phyloP scores from a whole-genome alignment of 768 basidiomycete species.

The Auriscalpium orientale region DNA sequence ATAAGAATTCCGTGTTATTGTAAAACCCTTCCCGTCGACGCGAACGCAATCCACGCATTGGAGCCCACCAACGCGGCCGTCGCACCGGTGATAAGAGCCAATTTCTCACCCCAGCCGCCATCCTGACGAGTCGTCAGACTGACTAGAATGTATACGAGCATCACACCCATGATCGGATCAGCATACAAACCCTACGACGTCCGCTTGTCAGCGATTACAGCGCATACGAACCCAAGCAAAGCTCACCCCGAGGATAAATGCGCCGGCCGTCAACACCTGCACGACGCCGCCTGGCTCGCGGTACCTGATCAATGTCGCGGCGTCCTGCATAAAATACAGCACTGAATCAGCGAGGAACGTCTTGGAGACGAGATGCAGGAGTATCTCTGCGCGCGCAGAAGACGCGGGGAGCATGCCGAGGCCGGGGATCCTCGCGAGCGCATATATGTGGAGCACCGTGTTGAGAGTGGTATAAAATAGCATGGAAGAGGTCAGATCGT shows the following conservation, averaged over 20 bases:
- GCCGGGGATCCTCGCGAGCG: constrained; percentile 27
- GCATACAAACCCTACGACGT: neutral
- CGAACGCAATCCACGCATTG: too few species aligned
- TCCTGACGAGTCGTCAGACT: neutral
- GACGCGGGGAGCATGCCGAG: constrained; percentile 14
- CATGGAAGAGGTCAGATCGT: constrained; percentile 18
- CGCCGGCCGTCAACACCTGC: neutral
- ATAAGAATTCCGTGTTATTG: too few species aligned
- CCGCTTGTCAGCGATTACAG: neutral
- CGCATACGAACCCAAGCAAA: neutral
- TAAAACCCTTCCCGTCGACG: too few species aligned
- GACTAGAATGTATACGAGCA: neutral
- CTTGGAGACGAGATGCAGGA: constrained; percentile 36
- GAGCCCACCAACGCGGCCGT: neutral
- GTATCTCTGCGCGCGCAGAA: constrained; percentile 21
- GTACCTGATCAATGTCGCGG: constrained; percentile 14
- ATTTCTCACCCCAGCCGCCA: neutral
- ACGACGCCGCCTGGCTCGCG: neutral
- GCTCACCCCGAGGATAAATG: neutral
- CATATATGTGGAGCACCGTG: constrained; percentile 28
- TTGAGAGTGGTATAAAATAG: constrained; percentile 26
- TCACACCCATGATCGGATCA: neutral
- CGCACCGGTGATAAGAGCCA: neutral
- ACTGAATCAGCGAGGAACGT: constrained; percentile 32
- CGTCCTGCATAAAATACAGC: constrained; percentile 23